phyloP scores from a whole-genome alignment of 192 early-diverging fungal species.

The Umbelopsis isabellina region DNA sequence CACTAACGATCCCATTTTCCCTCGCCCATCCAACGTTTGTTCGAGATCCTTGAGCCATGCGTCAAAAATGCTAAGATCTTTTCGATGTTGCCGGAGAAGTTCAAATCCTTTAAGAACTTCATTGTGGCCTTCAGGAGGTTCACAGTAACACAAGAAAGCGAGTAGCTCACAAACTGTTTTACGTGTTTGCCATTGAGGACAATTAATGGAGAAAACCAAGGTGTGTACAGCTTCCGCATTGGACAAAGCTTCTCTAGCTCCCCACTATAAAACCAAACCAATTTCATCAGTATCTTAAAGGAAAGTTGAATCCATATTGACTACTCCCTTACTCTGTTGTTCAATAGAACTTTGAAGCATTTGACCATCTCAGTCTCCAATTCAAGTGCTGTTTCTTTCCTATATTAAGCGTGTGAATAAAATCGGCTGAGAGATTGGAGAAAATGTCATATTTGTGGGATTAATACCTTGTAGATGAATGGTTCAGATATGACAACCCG shows the following conservation, averaged over 20 bases:
- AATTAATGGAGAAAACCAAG: conserved; percentile 75
- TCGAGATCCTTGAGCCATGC: conserved; percentile 76
- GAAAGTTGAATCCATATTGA: not conserved
- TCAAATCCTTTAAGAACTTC: conserved; percentile 76
- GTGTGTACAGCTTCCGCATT: conserved; percentile 74
- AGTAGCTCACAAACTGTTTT: conserved; percentile 73
- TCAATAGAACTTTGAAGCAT: conserved; percentile 76
- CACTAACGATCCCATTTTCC: conserved; percentile 69
- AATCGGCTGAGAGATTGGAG: not conserved
- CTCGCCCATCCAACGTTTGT: conserved; percentile 68
- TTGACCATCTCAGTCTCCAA: conserved; percentile 81
- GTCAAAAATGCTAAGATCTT: conserved; percentile 64
- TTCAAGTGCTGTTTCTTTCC: conserved; percentile 64
- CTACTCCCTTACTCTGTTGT: conserved; percentile 47
- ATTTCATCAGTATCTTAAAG: not conserved
- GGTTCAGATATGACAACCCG: conserved; percentile 65
- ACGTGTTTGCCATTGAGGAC: conserved; percentile 71
- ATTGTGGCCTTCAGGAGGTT: conserved; percentile 71
- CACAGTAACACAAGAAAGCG: conserved; percentile 74
- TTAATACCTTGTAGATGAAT: conserved; percentile 46
- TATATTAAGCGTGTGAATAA: conserved; percentile 11
- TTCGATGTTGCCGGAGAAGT: conserved; percentile 66
- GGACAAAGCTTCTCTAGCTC: conserved; percentile 70
- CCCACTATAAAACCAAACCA: conserved; percentile 50
- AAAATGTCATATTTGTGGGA: not conserved